Evolutionary conservation across 2,329 filamentous ascomycete genomes (phyloP).

Genomic region (Aspergillus sp.): DNA sequence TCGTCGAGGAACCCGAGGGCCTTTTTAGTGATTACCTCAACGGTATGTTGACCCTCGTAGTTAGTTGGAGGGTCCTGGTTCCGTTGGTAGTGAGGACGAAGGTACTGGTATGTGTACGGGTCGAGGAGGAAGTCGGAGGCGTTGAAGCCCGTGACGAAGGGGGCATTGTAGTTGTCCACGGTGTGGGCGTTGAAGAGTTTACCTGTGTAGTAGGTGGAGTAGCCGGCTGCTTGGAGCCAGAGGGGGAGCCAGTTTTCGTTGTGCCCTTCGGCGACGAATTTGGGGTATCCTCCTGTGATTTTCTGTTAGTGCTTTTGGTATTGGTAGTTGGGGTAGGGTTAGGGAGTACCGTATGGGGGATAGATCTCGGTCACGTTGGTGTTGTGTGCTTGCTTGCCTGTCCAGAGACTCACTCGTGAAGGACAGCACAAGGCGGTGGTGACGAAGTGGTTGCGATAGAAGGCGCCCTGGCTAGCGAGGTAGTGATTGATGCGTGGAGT

Average conservation of each 20-base stretch:
- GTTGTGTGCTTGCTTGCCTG: conserved; percentile 66
- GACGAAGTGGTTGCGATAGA: conserved; percentile 64
- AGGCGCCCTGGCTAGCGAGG: conserved; percentile 58
- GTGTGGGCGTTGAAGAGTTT: conserved; percentile 59
- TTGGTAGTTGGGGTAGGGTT: neutral
- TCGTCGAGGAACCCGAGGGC: conserved; percentile 61
- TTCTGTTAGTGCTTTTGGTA: neutral
- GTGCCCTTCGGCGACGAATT: conserved; percentile 54
- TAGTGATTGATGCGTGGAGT: conserved; percentile 59
- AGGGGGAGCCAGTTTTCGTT: conserved; percentile 55
- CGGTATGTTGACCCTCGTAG: conserved; percentile 55
- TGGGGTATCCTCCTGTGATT: conserved; percentile 49
- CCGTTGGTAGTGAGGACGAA: conserved; percentile 62
- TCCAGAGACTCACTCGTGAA: conserved; percentile 63
- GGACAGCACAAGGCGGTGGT: conserved; percentile 68
- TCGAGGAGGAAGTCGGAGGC: conserved; percentile 43
- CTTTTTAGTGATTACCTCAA: conserved; percentile 61
- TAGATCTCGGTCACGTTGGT: conserved; percentile 64
- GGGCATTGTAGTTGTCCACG: conserved; percentile 50
- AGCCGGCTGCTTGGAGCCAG: conserved; percentile 55
- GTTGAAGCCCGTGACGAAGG: conserved; percentile 40
- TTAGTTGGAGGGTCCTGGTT: conserved; percentile 57
- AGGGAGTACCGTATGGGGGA: conserved; percentile 49
- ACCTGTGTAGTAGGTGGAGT: conserved; percentile 58
- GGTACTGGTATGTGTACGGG: conserved; percentile 62